Conservation (phyloP, 176 grass and related monocot species). For the Oryza brachyantha region DNA sequence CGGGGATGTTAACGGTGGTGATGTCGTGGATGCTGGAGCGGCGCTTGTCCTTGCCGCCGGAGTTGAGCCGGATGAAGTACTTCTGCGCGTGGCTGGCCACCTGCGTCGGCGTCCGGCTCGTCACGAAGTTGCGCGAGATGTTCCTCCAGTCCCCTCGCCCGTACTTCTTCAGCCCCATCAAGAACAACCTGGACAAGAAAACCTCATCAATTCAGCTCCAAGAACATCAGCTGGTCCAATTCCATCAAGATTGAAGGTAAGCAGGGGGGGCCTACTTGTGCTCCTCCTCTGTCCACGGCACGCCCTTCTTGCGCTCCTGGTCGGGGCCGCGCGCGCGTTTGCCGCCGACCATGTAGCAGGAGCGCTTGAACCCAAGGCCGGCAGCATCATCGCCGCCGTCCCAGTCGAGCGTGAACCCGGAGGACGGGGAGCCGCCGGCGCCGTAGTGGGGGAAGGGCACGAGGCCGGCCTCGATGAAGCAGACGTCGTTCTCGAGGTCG, state of each 20-base stretch:
- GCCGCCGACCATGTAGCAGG: slow-evolving; percentile 58
- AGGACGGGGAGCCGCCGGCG: slow-evolving; percentile 1
- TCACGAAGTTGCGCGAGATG: slow-evolving; percentile 96
- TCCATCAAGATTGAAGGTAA: not conserved
- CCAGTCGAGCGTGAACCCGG: slow-evolving; percentile 72
- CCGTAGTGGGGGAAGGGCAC: slow-evolving; percentile 70
- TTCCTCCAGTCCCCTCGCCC: slow-evolving; percentile 97
- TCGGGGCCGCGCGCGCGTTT: slow-evolving; percentile 63
- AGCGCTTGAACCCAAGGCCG: slow-evolving; percentile 47
- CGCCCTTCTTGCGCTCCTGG: slow-evolving; percentile 96
- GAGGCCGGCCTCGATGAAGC: slow-evolving; percentile 73
- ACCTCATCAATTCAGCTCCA: not conserved
- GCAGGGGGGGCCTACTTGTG: slow-evolving; percentile 59
- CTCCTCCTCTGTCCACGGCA: slow-evolving; percentile 97
- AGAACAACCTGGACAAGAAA: slow-evolving; percentile 51
- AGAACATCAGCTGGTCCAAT: not conserved
- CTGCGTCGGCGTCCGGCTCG: slow-evolving; percentile 84
- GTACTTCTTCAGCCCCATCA: slow-evolving; percentile 89
- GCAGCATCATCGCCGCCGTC: slow-evolving; percentile 29
- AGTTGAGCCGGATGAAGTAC: slow-evolving; percentile 97
- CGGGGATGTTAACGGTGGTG: slow-evolving; percentile 87
- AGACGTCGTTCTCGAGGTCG: slow-evolving; percentile 77
- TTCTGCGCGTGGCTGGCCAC: slow-evolving; percentile 99
- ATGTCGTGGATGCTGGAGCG: slow-evolving; percentile 99
- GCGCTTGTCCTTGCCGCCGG: slow-evolving; percentile 95